Conservation (phyloP, 352 stramenopile genomes). For the Phytophthora pluvialis region DNA sequence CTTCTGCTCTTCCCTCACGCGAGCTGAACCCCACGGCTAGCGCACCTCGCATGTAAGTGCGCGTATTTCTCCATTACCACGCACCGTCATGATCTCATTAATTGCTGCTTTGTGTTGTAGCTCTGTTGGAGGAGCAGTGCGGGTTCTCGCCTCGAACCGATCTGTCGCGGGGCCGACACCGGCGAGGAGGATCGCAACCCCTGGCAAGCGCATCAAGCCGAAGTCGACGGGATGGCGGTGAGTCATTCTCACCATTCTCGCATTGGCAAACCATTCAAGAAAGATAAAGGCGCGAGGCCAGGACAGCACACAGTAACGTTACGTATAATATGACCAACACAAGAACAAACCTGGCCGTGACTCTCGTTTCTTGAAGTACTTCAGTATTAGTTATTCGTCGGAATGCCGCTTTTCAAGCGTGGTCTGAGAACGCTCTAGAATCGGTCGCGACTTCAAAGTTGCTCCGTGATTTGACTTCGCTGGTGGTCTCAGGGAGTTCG, state of each 20-base stretch:
- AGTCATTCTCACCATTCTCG: constrained; percentile 1
- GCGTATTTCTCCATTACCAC: background rate
- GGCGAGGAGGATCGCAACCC: constrained; percentile 35
- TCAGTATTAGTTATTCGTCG: constrained; percentile 12
- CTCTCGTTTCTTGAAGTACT: constrained; percentile 6
- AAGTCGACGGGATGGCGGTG: constrained; percentile 78
- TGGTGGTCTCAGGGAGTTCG: constrained; percentile 24
- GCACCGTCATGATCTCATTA: constrained; percentile 8
- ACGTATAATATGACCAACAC: constrained; percentile 39
- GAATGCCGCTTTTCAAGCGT: constrained; percentile 25
- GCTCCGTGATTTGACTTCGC: constrained; percentile 26
- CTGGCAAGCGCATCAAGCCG: constrained; percentile 49
- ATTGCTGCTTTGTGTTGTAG: constrained; percentile 13
- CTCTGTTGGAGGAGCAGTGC: constrained; percentile 37
- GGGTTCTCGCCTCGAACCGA: constrained; percentile 47
- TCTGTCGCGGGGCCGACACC: constrained; percentile 29
- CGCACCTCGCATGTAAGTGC: constrained; percentile 50
- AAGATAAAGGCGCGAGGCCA: background rate
- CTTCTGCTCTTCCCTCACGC: constrained; percentile 27
- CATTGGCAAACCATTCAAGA: constrained; percentile 6
- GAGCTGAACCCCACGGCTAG: constrained; percentile 34
- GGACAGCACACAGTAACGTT: constrained; percentile 26
- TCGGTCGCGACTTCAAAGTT: constrained; percentile 34
- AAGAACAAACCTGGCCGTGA: constrained; percentile 13
- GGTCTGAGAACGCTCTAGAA: constrained; percentile 44